Evolutionary conservation across 305 asterid species (phyloP).

Genomic region (Plantago coronopus): DNA sequence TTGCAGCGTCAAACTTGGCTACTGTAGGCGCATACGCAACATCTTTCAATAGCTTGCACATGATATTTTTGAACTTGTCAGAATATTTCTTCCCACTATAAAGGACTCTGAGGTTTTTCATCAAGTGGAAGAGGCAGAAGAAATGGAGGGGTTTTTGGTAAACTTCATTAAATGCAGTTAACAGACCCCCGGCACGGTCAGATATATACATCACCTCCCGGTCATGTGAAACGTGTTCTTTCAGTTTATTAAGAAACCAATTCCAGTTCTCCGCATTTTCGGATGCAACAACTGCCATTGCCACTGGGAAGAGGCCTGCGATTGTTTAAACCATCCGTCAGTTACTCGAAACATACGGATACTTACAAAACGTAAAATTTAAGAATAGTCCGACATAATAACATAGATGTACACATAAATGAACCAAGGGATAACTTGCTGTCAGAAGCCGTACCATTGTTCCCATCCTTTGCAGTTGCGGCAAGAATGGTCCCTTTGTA

Average conservation of each 20-base stretch:
- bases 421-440: too few species aligned
- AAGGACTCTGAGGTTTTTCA: neutral
- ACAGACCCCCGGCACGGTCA: neutral
- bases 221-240: neutral
- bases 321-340: too few species aligned
- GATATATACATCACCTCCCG: neutral
- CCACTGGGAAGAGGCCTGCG: neutral
- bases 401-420: too few species aligned
- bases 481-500: neutral
- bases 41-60: neutral
- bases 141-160: neutral
- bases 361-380: too few species aligned
- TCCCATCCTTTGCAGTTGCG: neutral
- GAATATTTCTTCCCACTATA: neutral
- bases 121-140: neutral
- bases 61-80: neutral
- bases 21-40: slow-evolving; percentile 1
- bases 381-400: too few species aligned
- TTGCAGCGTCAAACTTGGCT: too few species aligned
- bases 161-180: neutral
- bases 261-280: neutral
- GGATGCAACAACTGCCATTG: neutral
- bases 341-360: too few species aligned
- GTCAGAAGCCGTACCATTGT: neutral
- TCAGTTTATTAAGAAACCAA: neutral